Base-by-base conservation (phyloP, 768 basidiomycete genomes). In the Chlorophyllum brunneum region DNA sequence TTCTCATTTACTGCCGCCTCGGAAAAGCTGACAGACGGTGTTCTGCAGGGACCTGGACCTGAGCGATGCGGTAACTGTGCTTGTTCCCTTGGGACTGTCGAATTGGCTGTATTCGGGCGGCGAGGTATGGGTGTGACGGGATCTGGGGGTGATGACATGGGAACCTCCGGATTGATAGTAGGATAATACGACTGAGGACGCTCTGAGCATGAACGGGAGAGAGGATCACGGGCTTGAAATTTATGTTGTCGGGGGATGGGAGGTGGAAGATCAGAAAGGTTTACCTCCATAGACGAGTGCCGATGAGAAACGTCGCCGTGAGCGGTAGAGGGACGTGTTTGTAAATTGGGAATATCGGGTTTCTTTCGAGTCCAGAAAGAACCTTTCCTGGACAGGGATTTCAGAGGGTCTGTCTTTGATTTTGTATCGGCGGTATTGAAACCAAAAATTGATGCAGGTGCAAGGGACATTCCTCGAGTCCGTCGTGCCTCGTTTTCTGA, bases 311-410 rank as follows among this genome's bases (percentile, higher is more conserved):
- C 9, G 24, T 41, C 27, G 23, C 53, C 56, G 5, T 48, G 42
- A 15, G 36, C 42, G 6, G 52, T 45, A 31, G 41, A 31, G 2
- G 51, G 51, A 30, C 51, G 51, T 30, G 7, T 4, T 20, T 27
- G 44, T n/a, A 36, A 16, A 30, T 16, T 26, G n/a, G 27, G 7
- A 11, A 16, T 6, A 18, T 23, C 33, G 20, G 38, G 16, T 37
- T 79, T 74, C 66, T 73, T 82, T 54, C 79, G 77, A 40, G 69
- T 71, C 85, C 86, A 88, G 59, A 88, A 87, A 5, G 87, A 88
- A 8, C 81, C 60, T 63, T 80, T 81, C 45, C 84, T 79, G 9
- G 75, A 66, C 27, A 85, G 56, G 3, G 72, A 59, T 34, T 74
- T 78, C 5, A 74, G 65, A 4, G 67, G 52, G 34, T 45, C 43